Percentiles rank a stretch among this genome's conserved stretches.
Evolutionary conservation across 2,329 filamentous ascomycete species (phyloP).

Genomic region (Calonectria pseudoreteaudii): DNA sequence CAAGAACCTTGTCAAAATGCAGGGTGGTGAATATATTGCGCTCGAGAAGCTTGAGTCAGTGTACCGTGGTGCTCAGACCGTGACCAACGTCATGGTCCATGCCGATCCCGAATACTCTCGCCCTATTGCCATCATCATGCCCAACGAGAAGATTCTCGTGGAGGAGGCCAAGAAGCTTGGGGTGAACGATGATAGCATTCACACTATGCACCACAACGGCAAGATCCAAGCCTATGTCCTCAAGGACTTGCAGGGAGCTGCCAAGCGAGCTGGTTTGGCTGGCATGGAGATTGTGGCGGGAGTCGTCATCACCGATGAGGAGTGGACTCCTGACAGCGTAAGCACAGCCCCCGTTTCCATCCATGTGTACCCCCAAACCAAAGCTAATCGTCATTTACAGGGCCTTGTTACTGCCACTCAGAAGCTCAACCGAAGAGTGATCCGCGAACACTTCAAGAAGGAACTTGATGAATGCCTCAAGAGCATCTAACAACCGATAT

Average conservation of each 20-base stretch:
- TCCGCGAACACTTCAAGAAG: constrained; percentile 63
- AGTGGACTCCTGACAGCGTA: constrained; percentile 89
- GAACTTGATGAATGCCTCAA: constrained; percentile 61
- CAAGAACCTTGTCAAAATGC: constrained; percentile 98
- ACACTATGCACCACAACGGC: constrained; percentile 74
- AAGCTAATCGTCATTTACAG: constrained; percentile 50
- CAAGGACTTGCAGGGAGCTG: constrained; percentile 76
- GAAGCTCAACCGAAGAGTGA: constrained; percentile 67
- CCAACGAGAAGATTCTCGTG: constrained; percentile 72
- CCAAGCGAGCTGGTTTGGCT: constrained; percentile 73
- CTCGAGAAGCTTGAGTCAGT: constrained; percentile 95
- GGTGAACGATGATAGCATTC: constrained; percentile 75
- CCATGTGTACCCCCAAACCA: background rate
- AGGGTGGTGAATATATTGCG: constrained; percentile 96
- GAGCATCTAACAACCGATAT: constrained; percentile 32
- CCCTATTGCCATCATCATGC: constrained; percentile 83
- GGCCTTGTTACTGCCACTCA: constrained; percentile 72
- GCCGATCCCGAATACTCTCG: constrained; percentile 80
- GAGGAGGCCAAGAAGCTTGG: constrained; percentile 71
- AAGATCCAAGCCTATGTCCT: constrained; percentile 72
- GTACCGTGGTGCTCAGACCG: constrained; percentile 83
- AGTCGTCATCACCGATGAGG: constrained; percentile 83
- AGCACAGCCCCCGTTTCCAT: constrained; percentile 54
- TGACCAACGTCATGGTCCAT: constrained; percentile 89
- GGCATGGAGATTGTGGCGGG: constrained; percentile 81